Evolutionary conservation across 129 eudicot species (phyloP).

Genomic region (Escallonia herrerae): DNA sequence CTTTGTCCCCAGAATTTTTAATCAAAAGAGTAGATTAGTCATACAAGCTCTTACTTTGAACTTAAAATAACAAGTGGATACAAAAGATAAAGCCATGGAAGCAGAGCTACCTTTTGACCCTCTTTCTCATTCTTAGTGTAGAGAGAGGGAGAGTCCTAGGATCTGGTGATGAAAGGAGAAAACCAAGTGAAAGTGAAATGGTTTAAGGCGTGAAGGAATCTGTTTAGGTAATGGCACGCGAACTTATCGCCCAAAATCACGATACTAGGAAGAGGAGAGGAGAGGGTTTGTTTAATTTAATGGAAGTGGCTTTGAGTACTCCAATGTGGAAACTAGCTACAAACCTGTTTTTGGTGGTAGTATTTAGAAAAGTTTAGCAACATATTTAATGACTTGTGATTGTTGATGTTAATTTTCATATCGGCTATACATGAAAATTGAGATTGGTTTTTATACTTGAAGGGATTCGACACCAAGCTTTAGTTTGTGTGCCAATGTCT

Average conservation of each 20-base stretch:
- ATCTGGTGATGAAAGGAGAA: slow-evolving; percentile 10
- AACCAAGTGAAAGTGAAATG: not conserved
- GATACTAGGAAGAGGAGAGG: not conserved
- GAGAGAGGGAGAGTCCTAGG: slow-evolving; percentile 1
- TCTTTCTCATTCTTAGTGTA: not conserved
- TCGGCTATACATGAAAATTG: too few species aligned
- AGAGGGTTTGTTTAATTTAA: not conserved
- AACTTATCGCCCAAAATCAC: slow-evolving; percentile 31
- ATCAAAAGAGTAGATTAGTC: not conserved
- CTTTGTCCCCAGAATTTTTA: slow-evolving; percentile 2
- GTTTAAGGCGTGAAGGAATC: slow-evolving; percentile 47
- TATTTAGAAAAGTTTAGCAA: too few species aligned
- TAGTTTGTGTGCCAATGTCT: too few species aligned
- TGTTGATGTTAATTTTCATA: too few species aligned
- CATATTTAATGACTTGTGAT: too few species aligned
- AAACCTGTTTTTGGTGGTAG: too few species aligned
- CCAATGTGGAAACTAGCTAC: too few species aligned
- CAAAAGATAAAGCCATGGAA: not conserved
- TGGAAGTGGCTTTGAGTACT: too few species aligned
- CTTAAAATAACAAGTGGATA: not conserved
- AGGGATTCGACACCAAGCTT: too few species aligned
- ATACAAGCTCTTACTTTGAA: not conserved
- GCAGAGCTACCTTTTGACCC: slow-evolving; percentile 11
- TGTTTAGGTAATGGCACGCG: slow-evolving; percentile 43
- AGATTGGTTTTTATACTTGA: too few species aligned